Base-by-base conservation (phyloP, 1,139 yeast species). In the Geotrichum citri-aurantii region DNA sequence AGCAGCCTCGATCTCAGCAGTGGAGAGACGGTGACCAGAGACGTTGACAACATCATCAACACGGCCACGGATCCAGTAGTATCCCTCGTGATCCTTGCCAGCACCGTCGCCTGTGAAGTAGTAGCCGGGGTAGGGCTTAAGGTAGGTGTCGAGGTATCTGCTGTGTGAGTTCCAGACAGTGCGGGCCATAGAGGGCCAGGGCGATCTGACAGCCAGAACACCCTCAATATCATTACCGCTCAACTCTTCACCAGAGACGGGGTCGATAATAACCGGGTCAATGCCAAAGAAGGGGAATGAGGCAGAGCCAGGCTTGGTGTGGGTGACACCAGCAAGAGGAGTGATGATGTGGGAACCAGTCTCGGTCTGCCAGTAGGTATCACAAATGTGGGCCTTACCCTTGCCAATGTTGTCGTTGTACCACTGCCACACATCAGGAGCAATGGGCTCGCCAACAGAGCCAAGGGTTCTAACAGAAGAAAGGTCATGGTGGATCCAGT, bases 61-160 rank as follows among this genome's bases (percentile, higher is more conserved):
- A 79, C 97, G 86, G 69, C 97, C 96, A 74, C 95, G 83, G 69
- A 89, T 88, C 96, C 96, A 89, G 79, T 88, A 88, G 80, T 86
- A 89, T 54, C 97, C 96, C 71, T 89, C 96, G 70, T 86, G 86
- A 73, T 90, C 96, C 75, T 95, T 84, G 60, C 95, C 96, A 55
- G 96, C 96, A 76, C 96, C 96, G 74, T 90, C 97, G 73, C 97
- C 97, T 27, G 96, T 89, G 79, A 90, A 90, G 77, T 89, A 90
- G 77, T 81, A 87, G 58, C 96, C 96, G 63, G 95, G 95, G 78
- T 89, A 90, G 62, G 96, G 96, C 68, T 86, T 86, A 75, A 89
- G 79, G 75, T 90, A 90, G 59, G 96, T 89, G 68, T 90, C 96
- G 77, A 88, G 77, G 77, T 82, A 90, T 73, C 92, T 85, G 64